These are phyloP conservation scores for Saccharomyces cerevisiae DNA, from an alignment of 805 yeast species.

Conservation along the genomic window DNA sequence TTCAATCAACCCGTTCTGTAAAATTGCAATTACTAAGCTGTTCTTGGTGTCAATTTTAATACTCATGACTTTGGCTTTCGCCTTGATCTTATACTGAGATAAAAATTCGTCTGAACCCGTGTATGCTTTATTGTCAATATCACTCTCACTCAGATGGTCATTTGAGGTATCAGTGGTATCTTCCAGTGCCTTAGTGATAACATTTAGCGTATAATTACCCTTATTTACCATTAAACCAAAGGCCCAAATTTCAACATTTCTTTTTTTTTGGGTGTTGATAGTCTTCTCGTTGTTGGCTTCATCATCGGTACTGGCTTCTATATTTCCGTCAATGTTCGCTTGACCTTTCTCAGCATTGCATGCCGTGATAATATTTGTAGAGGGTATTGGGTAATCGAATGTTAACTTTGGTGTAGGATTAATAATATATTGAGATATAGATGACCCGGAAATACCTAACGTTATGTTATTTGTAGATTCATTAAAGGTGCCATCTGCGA, in stretches of 20 bases:
- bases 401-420: conserved; percentile 32
- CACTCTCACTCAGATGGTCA: conserved; percentile 9
- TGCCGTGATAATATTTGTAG: conserved; percentile 29
- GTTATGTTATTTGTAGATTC: conserved; percentile 24
- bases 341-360: conserved; percentile 18
- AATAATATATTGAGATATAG: conserved; percentile 28
- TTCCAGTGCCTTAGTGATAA: conserved; percentile 9
- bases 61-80: conserved; percentile 13
- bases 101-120: conserved; percentile 11
- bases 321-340: not conserved
- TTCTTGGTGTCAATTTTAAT: conserved; percentile 13
- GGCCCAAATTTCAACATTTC: conserved; percentile 18
- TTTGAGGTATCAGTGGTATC: conserved; percentile 2
- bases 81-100: conserved; percentile 9
- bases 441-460: conserved; percentile 30
- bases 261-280: conserved; percentile 5
- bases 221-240: conserved; percentile 19
- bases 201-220: conserved; percentile 12
- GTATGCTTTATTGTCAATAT: conserved; percentile 1
- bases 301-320: not conserved
- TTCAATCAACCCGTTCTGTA: conserved; percentile 26
- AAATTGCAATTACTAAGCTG: conserved; percentile 15
- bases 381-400: conserved; percentile 27
- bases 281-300: conserved; percentile 1
- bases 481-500: conserved; percentile 16